Percentiles rank a stretch among this genome's conserved stretches.
These are phyloP conservation scores for Aulographum hederae DNA, from an alignment of 2,329 filamentous ascomycete genomes.

Conservation along the genomic window DNA sequence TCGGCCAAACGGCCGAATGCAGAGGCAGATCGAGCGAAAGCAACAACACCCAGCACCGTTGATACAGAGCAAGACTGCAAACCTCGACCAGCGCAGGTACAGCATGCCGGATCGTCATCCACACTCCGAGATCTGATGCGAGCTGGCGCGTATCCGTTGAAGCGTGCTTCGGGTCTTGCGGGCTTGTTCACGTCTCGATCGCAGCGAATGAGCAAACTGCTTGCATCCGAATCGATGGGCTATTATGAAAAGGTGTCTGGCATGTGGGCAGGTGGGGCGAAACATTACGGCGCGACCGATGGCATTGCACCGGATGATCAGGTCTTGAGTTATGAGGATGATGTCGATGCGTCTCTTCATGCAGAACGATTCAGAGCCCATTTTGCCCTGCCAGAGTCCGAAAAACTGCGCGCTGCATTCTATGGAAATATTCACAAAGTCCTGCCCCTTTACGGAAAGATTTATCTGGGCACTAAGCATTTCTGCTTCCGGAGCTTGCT, in stretches of 20 bases:
- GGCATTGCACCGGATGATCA: conserved; percentile 46
- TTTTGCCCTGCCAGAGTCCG: conserved; percentile 71
- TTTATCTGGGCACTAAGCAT: conserved; percentile 74
- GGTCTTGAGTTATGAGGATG: conserved; percentile 35
- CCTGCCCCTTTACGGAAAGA: conserved; percentile 83
- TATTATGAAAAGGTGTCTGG: conserved; percentile 94
- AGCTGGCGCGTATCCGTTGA: conserved; percentile 57
- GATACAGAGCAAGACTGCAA: not conserved
- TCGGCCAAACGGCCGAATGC: not conserved
- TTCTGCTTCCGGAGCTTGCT: conserved; percentile 89
- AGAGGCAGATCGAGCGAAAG: not conserved
- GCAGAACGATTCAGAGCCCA: conserved; percentile 64
- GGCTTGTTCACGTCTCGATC: conserved; percentile 66
- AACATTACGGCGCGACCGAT: conserved; percentile 63
- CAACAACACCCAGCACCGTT: not conserved
- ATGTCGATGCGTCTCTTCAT: conserved; percentile 31
- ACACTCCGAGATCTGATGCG: conserved; percentile 39
- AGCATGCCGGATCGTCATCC: conserved; percentile 24
- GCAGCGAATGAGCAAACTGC: conserved; percentile 60
- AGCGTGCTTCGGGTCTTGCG: conserved; percentile 66
- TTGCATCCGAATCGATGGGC: conserved; percentile 85
- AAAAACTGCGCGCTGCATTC: conserved; percentile 74
- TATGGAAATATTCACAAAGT: conserved; percentile 86
- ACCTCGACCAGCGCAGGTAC: not conserved
- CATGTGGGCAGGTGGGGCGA: conserved; percentile 85